These are phyloP conservation scores for Scedosporium minutisporum DNA, from an alignment of 2,329 filamentous ascomycete species.

Conservation along the genomic window DNA sequence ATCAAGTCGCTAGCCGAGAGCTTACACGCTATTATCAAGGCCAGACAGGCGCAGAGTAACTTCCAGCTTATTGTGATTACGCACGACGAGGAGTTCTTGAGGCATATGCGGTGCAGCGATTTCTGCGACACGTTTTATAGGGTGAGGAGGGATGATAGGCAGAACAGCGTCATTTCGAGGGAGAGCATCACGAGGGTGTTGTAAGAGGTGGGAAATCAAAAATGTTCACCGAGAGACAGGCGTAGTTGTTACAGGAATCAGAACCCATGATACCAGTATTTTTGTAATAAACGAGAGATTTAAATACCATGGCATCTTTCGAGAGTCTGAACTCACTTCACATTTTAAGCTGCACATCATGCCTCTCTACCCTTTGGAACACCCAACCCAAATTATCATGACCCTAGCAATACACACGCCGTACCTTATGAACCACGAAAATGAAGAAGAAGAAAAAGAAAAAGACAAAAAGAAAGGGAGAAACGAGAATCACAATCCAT, in stretches of 20 bases:
- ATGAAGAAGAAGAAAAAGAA: background rate
- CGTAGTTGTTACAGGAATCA: background rate
- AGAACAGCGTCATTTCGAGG: slow-evolving; percentile 79
- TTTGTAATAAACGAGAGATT: too few relatives aligned
- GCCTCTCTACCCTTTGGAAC: too few relatives aligned
- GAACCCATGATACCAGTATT: background rate
- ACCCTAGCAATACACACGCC: background rate
- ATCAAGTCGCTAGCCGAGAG: slow-evolving; percentile 81
- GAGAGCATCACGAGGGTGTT: slow-evolving; percentile 47
- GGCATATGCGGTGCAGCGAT: slow-evolving; percentile 86
- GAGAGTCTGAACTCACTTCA: background rate
- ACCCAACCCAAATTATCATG: background rate
- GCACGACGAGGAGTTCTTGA: slow-evolving; percentile 92
- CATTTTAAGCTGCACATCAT: background rate
- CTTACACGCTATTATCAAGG: slow-evolving; percentile 76
- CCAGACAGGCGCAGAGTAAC: slow-evolving; percentile 76
- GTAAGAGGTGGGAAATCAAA: slow-evolving; percentile 11
- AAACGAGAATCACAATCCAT: background rate
- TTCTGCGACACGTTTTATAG: slow-evolving; percentile 90
- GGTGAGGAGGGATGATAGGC: slow-evolving; percentile 69
- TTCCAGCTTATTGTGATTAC: slow-evolving; percentile 99
- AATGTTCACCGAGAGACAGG: too few relatives aligned
- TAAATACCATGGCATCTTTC: too few relatives aligned
- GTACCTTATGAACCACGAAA: background rate
- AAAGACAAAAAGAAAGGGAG: too few relatives aligned